Conservation (phyloP, 1,139 yeast species). For the Debaryomyces nepalensis region DNA sequence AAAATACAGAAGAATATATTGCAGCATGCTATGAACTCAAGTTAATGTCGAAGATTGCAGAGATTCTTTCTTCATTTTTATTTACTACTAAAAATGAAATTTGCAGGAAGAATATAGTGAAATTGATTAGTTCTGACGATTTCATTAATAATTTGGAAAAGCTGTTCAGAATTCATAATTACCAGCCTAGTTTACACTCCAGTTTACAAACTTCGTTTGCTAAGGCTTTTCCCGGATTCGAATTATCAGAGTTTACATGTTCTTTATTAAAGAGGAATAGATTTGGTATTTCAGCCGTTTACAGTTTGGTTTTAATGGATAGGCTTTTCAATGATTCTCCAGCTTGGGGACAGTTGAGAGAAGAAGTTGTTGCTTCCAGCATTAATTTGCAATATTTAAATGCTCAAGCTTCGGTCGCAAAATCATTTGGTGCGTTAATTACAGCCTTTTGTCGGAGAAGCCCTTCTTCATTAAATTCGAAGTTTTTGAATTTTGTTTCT, state of each 20-base stretch:
- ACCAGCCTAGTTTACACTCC: constrained; percentile 21
- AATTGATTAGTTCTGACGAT: constrained; percentile 43
- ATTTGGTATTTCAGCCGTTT: constrained; percentile 58
- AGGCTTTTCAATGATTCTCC: constrained; percentile 51
- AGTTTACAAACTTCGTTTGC: constrained; percentile 50
- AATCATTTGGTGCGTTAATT: constrained; percentile 77
- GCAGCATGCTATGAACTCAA: constrained; percentile 60
- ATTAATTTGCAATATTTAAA: constrained; percentile 65
- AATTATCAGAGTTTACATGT: constrained; percentile 59
- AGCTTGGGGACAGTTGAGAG: constrained; percentile 56
- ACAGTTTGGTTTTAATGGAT: constrained; percentile 68
- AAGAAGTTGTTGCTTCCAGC: constrained; percentile 62
- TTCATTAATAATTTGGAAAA: constrained; percentile 37
- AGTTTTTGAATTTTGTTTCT: constrained; percentile 50
- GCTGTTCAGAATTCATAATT: constrained; percentile 33
- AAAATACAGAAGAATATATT: constrained; percentile 33
- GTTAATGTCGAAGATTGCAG: constrained; percentile 69
- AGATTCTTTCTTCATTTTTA: constrained; percentile 72
- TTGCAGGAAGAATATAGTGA: constrained; percentile 46
- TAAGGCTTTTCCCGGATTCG: constrained; percentile 49
- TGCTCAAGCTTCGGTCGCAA: constrained; percentile 71
- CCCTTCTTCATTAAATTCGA: constrained; percentile 34
- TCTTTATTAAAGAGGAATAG: constrained; percentile 50
- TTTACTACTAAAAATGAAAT: constrained; percentile 58
- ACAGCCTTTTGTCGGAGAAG: constrained; percentile 62